Base-by-base conservation (phyloP, 768 basidiomycete species). In the Neoboletus subvelutipes region DNA sequence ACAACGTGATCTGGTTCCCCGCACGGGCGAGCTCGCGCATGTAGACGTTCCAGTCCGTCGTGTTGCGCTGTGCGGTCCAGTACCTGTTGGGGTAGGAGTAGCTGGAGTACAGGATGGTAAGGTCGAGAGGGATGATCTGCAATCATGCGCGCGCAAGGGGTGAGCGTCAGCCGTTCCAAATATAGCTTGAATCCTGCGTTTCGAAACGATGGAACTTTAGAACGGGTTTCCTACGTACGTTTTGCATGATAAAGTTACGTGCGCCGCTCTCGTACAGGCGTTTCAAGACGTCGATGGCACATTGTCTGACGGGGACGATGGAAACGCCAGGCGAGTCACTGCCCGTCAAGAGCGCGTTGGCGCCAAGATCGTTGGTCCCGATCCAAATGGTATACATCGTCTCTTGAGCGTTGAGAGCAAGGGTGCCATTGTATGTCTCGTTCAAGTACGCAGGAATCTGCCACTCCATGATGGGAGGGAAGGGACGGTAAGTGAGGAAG, bases 301-400 rank as follows among this genome's bases (percentile, higher is more conserved):
- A 87, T 18, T 65, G 65, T 20, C 80, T 76, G 0, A 84, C 83
- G 47, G 86, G 76, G 10, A 86, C 83, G 52, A 88, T 67, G 1
- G 82, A 85, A 17, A 83, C 82, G 1, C 71, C 70, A 2, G 73
- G 68, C 1, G 54, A 69, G 53, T 77, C 75, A 20, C 73, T 73
- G 1, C 83, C 84, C 0, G 82, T 83, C 12, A 87, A 59, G 31
- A 88, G 72, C 5, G 80, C 78, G 46, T 75, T 75, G 12, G 66
- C 76, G 2, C 86, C 86, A 5, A 88, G 76, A 64, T 88, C 87
- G 58, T 83, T 84, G 4, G 83, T 84, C 15, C 86, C 85, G 56
- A 87, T 83, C 86, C 86, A 88, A 8, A 87, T 73, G 1, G 83
- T 82, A 65, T 83, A 87, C 3, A 87, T 58, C 1, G 86, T 87